phyloP scores from a whole-genome alignment of 345 rosid species.

The Populus simonii region DNA sequence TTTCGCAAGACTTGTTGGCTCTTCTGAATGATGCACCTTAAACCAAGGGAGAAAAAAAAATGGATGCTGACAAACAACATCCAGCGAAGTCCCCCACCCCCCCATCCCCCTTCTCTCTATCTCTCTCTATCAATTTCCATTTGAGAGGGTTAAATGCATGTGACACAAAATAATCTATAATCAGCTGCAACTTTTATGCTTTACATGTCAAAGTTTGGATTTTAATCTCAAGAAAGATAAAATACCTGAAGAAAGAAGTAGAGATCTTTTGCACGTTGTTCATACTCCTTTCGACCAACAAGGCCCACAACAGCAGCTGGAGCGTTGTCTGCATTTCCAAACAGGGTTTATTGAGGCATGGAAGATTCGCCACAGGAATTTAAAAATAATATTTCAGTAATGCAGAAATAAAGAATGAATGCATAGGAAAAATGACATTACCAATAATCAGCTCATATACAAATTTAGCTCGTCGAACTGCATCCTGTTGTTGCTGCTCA shows the following conservation, averaged over 20 bases:
- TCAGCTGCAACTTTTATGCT: not conserved
- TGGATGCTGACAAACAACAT: not conserved
- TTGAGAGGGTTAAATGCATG: not conserved
- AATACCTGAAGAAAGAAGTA: constrained; percentile 94
- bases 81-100: not conserved
- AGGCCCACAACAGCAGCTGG: constrained; percentile 77
- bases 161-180: not conserved
- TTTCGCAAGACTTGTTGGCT: not conserved
- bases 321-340: constrained; percentile 63
- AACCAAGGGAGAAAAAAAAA: not conserved
- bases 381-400: not conserved
- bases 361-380: not conserved
- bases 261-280: constrained; percentile 84
- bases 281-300: constrained; percentile 89
- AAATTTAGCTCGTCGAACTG: constrained; percentile 78
- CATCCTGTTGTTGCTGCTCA: constrained; percentile 66
- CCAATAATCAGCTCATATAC: constrained; percentile 91
- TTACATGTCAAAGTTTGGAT: not conserved
- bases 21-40: not conserved
- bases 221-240: not conserved
- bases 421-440: constrained; percentile 26
- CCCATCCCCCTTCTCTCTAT: no score
- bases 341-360: not conserved
- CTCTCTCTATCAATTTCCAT: no score
- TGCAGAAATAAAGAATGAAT: not conserved